Conservation (phyloP, 1,284 basidiomycete species). For the Peniophora sp. region DNA sequence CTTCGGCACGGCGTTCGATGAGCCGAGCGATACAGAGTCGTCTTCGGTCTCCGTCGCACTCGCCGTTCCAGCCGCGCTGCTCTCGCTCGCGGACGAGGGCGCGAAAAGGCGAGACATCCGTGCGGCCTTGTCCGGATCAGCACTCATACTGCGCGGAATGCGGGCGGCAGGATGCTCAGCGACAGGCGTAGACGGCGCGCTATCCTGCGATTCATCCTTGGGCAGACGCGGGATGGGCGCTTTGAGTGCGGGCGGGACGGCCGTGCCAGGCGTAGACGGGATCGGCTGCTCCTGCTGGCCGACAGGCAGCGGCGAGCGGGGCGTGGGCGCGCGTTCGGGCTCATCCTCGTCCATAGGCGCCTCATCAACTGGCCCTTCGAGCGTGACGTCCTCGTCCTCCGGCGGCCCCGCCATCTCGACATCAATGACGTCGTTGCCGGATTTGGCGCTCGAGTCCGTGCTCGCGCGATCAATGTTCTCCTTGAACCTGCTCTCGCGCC, state of each 20-base stretch:
- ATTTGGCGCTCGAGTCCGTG: neutral
- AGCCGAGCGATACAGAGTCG: slow-evolving; percentile 51
- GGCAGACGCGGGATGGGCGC: slow-evolving; percentile 31
- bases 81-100: slow-evolving; percentile 13
- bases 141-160: slow-evolving; percentile 68
- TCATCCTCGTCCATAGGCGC: slow-evolving; percentile 2
- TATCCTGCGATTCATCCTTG: slow-evolving; percentile 16
- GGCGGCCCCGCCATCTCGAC: slow-evolving; percentile 6
- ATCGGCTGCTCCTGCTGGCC: too few relatives aligned
- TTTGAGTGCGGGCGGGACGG: slow-evolving; percentile 13
- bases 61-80: slow-evolving; percentile 33
- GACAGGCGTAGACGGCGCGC: slow-evolving; percentile 32
- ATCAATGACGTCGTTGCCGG: slow-evolving; percentile 16
- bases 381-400: slow-evolving; percentile 8
- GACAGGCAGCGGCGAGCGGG: slow-evolving; percentile 14
- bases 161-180: slow-evolving; percentile 24
- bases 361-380: neutral
- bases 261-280: slow-evolving; percentile 7
- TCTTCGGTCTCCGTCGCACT: slow-evolving; percentile 43
- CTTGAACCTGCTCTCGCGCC: slow-evolving; percentile 6
- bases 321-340: slow-evolving; percentile 16
- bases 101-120: slow-evolving; percentile 50
- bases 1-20: slow-evolving; percentile 28
- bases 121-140: slow-evolving; percentile 55
- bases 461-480: slow-evolving; percentile 24